Conservation (phyloP, 495 filamentous ascomycete genomes). For the Letharia lupina region DNA sequence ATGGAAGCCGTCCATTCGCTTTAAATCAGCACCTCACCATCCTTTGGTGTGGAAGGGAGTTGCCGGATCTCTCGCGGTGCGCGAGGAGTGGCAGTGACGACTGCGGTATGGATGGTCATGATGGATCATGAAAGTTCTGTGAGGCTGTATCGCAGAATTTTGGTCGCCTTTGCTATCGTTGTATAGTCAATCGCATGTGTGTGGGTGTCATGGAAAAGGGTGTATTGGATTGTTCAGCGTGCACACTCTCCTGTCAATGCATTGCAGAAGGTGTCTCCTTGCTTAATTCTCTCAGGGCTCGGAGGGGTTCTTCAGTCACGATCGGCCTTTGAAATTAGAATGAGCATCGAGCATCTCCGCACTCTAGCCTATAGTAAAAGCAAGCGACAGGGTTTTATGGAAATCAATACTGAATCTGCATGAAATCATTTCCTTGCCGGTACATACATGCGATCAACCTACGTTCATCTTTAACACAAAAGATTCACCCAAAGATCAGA, state of each 20-base stretch:
- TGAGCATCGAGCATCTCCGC: neutral
- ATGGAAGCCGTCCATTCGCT: conserved; percentile 45
- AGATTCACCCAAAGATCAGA: neutral
- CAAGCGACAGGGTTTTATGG: neutral
- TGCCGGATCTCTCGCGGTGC: conserved; percentile 31
- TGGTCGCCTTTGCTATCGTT: no score
- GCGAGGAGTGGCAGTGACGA: conserved; percentile 33
- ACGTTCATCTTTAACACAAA: neutral
- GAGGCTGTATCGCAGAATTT: no score
- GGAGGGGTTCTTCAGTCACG: no score
- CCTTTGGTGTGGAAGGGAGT: conserved; percentile 34
- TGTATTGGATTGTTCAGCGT: neutral
- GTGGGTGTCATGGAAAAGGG: neutral
- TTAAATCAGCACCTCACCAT: conserved; percentile 34
- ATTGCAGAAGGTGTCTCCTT: neutral
- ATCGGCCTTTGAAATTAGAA: neutral
- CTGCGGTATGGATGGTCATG: conserved; percentile 33
- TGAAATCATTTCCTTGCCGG: neutral
- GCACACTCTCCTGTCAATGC: neutral
- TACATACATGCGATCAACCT: neutral
- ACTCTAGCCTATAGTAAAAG: neutral
- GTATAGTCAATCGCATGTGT: no score
- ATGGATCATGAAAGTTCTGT: neutral
- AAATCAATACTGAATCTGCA: neutral
- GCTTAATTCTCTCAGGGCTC: no score